Percentiles rank a stretch among this genome's conserved stretches.
Conservation (phyloP, 176 grass and related monocot species). For the Zoysia pacifica region DNA sequence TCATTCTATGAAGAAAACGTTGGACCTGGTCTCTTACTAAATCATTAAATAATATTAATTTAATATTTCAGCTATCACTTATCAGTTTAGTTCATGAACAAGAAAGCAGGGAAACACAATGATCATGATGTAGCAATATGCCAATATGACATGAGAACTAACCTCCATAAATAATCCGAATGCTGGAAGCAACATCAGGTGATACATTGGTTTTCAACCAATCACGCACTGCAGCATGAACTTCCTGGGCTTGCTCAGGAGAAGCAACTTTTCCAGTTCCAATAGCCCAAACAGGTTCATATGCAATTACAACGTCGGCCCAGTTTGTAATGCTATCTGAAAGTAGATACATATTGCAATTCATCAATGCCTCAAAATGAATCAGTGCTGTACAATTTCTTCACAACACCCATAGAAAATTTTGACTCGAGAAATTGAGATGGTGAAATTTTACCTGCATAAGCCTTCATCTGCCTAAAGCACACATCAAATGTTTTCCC, state of each 20-base stretch:
- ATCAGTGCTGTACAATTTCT: slow-evolving; percentile 3
- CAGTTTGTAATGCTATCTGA: slow-evolving; percentile 85
- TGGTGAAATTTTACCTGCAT: slow-evolving; percentile 61
- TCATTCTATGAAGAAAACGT: background rate
- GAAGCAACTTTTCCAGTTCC: slow-evolving; percentile 92
- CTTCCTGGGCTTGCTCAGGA: slow-evolving; percentile 94
- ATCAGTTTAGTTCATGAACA: background rate
- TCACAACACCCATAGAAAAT: background rate
- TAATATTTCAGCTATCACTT: background rate
- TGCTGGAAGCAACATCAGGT: slow-evolving; percentile 78
- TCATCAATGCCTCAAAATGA: slow-evolving; percentile 1
- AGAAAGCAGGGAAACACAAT: background rate
- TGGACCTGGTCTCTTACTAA: background rate
- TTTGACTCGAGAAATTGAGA: background rate
- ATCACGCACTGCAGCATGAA: slow-evolving; percentile 82
- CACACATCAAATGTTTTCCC: slow-evolving; percentile 99
- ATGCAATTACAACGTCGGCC: slow-evolving; percentile 86
- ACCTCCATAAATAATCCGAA: slow-evolving; percentile 99
- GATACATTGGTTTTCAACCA: slow-evolving; percentile 94
- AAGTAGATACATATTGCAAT: slow-evolving; percentile 39
- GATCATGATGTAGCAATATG: background rate
- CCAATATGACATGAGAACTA: slow-evolving; percentile 22
- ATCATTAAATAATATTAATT: background rate
- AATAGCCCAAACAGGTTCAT: slow-evolving; percentile 99
- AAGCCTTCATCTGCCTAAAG: slow-evolving; percentile 92